Evolutionary conservation across 805 yeast species (phyloP).

Genomic region (Myxozyma melibiosi): DNA sequence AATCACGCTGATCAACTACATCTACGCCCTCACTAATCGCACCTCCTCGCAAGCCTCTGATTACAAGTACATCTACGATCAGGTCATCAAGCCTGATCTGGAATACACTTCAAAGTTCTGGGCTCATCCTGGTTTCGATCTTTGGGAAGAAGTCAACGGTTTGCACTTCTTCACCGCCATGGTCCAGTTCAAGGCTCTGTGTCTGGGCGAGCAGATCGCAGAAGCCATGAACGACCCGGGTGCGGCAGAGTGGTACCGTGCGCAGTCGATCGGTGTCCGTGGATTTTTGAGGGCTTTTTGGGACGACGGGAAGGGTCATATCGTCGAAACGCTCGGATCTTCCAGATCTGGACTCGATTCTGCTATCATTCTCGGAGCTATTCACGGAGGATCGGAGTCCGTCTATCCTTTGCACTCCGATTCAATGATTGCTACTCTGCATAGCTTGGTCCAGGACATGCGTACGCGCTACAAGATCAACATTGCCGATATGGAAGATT

Average conservation of each 20-base stretch:
- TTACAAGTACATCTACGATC: slow-evolving; percentile 46
- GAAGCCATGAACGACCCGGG: slow-evolving; percentile 37
- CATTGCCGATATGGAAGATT: slow-evolving; percentile 30
- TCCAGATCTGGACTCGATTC: slow-evolving; percentile 75
- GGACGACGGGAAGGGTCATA: slow-evolving; percentile 49
- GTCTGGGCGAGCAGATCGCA: slow-evolving; percentile 53
- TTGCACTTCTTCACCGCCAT: slow-evolving; percentile 78
- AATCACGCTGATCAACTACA: slow-evolving; percentile 60
- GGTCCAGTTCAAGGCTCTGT: slow-evolving; percentile 70
- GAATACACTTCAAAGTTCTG: slow-evolving; percentile 63
- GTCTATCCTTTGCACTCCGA: slow-evolving; percentile 39
- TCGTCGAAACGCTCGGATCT: slow-evolving; percentile 70
- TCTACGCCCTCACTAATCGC: slow-evolving; percentile 46
- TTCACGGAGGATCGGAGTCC: slow-evolving; percentile 39
- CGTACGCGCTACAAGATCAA: slow-evolving; percentile 76
- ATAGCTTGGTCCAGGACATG: slow-evolving; percentile 67
- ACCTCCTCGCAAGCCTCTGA: slow-evolving; percentile 41
- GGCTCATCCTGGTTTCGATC: slow-evolving; percentile 71
- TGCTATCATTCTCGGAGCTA: slow-evolving; percentile 62
- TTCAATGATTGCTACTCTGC: slow-evolving; percentile 49
- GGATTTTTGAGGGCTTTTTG: slow-evolving; percentile 27
- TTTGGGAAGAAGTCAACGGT: slow-evolving; percentile 88
- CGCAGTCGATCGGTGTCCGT: slow-evolving; percentile 23
- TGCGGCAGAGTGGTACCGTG: slow-evolving; percentile 29
- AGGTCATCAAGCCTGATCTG: slow-evolving; percentile 69